A percentile compares a stretch with the other conserved stretches of the same genome.
Conservation (phyloP, 306 rosid species). For the Rosa persica region DNA sequence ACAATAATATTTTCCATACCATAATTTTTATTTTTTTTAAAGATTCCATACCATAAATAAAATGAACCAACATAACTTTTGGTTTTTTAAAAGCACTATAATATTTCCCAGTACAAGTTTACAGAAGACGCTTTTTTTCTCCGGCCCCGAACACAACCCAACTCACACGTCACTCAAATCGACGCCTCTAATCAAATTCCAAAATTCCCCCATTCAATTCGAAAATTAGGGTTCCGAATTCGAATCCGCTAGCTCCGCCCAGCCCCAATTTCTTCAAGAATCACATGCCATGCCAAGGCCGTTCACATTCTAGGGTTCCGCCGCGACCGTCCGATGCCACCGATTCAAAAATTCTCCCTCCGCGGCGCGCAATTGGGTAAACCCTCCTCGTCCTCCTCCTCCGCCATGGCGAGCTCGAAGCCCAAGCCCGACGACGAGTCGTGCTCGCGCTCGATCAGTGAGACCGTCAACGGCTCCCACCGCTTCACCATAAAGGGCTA, state of each 20-base stretch:
- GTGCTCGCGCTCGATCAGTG: conserved; percentile 69
- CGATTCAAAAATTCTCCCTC: conserved; percentile 17
- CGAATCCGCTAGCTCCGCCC: neutral
- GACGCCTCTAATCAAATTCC: neutral
- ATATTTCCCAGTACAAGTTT: neutral
- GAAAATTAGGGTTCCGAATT: conserved; percentile 31
- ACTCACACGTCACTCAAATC: neutral
- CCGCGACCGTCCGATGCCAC: conserved; percentile 6
- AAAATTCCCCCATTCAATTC: neutral
- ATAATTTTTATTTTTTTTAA: too few species aligned
- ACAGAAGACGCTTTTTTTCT: neutral
- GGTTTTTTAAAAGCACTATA: neutral
- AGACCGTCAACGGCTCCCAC: conserved; percentile 83
- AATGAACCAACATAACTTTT: neutral
- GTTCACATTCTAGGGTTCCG: conserved; percentile 31
- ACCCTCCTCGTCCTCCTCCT: neutral
- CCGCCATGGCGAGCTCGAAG: conserved; percentile 12
- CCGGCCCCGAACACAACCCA: neutral
- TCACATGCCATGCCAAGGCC: conserved; percentile 1
- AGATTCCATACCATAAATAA: conserved; percentile 2
- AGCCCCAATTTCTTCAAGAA: neutral
- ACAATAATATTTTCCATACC: too few species aligned
- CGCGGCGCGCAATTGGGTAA: conserved; percentile 34
- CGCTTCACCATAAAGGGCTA: conserved; percentile 75
- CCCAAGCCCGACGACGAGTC: conserved; percentile 47